phyloP scores from a whole-genome alignment of 176 grass and related monocot species.

The Oryza punctata region DNA sequence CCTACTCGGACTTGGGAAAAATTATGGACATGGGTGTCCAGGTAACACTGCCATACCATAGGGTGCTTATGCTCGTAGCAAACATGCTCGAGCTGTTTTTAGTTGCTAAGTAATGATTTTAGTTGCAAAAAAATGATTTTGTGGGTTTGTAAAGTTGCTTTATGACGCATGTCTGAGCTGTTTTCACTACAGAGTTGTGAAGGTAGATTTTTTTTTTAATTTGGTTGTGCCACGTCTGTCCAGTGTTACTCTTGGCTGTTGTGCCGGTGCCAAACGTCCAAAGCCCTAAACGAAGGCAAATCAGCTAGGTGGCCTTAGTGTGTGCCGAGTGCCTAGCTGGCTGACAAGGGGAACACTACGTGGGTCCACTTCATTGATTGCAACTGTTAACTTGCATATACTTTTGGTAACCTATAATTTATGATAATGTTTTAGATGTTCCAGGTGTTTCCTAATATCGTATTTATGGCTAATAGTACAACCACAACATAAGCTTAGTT shows the following conservation, averaged over 20 bases:
- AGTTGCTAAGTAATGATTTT: background rate
- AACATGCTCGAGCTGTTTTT: background rate
- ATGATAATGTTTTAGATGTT: background rate
- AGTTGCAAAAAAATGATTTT: constrained; percentile 15
- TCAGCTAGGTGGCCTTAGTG: background rate
- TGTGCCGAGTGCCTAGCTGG: background rate
- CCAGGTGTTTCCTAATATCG: background rate
- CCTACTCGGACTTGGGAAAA: too few relatives aligned
- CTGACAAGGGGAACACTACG: background rate
- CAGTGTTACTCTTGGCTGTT: background rate
- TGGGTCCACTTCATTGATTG: background rate
- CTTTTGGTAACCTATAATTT: background rate
- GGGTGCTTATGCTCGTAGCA: background rate
- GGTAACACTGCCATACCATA: background rate
- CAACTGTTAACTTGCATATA: background rate
- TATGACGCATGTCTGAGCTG: background rate
- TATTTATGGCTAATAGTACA: constrained; percentile 15
- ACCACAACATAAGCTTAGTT: background rate
- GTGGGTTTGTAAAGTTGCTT: background rate
- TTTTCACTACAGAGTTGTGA: background rate
- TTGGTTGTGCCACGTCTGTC: background rate
- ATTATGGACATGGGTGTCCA: too few relatives aligned
- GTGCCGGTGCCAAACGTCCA: background rate
- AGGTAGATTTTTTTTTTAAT: background rate
- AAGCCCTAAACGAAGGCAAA: background rate